Base-by-base conservation (phyloP, 306 rosid species). In the Sicyos edulis region DNA sequence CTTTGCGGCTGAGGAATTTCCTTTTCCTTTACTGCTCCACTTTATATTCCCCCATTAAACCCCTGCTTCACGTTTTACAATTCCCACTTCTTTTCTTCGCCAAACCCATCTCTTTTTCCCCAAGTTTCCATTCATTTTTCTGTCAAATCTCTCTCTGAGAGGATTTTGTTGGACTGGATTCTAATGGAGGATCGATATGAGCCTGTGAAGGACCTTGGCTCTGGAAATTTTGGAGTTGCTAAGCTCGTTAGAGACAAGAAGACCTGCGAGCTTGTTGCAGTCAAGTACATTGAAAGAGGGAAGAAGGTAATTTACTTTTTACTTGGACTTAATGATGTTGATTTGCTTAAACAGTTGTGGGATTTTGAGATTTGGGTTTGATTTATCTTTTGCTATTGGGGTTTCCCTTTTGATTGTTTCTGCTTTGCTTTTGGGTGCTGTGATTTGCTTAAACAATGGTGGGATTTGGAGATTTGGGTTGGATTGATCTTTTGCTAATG, bases 211-310 rank as follows among this genome's bases (percentile, higher is more conserved):
- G 96, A 91, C 10, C 87, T 93, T 81, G 99, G 97, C 78, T 83
- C 92, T 3, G 99, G 99, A 54, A 86, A 86, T 77, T 91, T 86
- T 44, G 99, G 91, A 68, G 99, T 89, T 78, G 91, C 96, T 1
- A 91, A 78, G 85, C 84, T 93, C 83, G 99, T 86, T 42, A 89
- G 86, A 75, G 86, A 93, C 76, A 93, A 80, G 83, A 87, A 66
- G 14, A 91, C 97, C 0, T 85, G 71, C 51, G 92, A 93, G 50
- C 97, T 87, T 78, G 91, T 91, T 78, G 99, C 99, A 1, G 85
- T 93, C 75, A 93, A 93, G 75, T 93, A 86, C 86, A 89, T 89
- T 69, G 85, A 86, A 81, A 88, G 99, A 75, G 99, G 97, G 32
- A 62, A 81, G 72, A 91, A 85, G 96, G 99, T 92, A 34, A 79